These are phyloP conservation scores for Xylogone sp. DNA, from an alignment of 2,329 filamentous ascomycete genomes.

Conservation along the genomic window DNA sequence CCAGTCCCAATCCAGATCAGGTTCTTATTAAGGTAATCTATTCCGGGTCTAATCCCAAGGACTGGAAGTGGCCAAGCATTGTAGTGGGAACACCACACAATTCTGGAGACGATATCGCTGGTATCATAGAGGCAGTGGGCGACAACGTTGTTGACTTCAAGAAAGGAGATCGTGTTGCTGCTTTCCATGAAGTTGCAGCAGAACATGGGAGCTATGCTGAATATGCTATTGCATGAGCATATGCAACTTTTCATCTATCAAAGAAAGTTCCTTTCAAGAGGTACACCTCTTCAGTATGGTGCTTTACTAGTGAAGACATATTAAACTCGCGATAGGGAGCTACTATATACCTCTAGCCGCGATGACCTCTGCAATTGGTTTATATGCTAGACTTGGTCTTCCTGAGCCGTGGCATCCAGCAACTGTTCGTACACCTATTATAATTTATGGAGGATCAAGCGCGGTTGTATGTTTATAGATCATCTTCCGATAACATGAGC, in stretches of 20 bases:
- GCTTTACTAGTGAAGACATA: background rate
- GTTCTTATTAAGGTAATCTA: no score
- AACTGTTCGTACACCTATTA: conserved; percentile 19
- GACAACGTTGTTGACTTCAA: conserved; percentile 39
- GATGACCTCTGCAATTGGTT: conserved; percentile 48
- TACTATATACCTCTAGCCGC: conserved; percentile 46
- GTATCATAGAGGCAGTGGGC: conserved; percentile 42
- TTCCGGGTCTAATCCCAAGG: no score
- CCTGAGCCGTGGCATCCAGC: conserved; percentile 45
- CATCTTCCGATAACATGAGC: no score
- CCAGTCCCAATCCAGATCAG: no score
- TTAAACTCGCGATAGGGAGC: background rate
- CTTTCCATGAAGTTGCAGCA: conserved; percentile 43
- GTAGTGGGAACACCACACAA: no score
- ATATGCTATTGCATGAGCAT: conserved; percentile 49
- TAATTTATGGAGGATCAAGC: conserved; percentile 47
- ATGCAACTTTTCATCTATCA: conserved; percentile 53
- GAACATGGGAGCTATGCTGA: conserved; percentile 51
- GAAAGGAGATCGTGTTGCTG: conserved; percentile 38
- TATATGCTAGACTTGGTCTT: conserved; percentile 43
- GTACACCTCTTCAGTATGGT: background rate
- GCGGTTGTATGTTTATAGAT: conserved; percentile 53
- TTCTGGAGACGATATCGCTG: conserved; percentile 40
- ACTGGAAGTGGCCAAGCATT: no score
- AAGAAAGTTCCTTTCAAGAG: conserved; percentile 21